A percentile compares a stretch with the other conserved stretches of the same genome.
These are phyloP conservation scores for barley (Hordeum vulgare) DNA, from an alignment of 176 grass and related monocot species.

Conservation along the genomic window DNA sequence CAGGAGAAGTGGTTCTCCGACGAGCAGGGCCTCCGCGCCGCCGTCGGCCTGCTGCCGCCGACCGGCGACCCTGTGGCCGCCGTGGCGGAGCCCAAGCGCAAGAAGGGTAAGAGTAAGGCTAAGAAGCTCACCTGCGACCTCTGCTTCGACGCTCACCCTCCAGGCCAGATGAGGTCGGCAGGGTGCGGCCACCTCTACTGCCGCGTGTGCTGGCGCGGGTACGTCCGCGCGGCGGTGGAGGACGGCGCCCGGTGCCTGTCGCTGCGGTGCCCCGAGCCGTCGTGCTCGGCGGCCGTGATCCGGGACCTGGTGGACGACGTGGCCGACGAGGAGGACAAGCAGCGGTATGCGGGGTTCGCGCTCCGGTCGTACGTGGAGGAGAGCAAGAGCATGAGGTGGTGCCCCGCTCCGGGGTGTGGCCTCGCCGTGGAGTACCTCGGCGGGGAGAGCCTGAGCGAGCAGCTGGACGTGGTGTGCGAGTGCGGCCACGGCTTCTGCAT, in stretches of 20 bases:
- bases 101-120: background rate
- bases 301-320: slow-evolving; percentile 20
- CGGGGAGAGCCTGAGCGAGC: background rate
- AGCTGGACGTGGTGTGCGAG: slow-evolving; percentile 23
- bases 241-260: slow-evolving; percentile 41
- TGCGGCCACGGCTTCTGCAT: slow-evolving; percentile 32
- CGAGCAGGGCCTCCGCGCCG: background rate
- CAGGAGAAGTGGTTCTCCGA: slow-evolving; percentile 29
- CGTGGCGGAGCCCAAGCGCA: background rate
- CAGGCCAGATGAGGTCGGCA: background rate
- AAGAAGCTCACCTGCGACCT: slow-evolving; percentile 19
- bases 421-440: background rate
- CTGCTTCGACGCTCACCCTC: background rate
- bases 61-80: background rate
- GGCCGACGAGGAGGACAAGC: background rate
- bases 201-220: slow-evolving; percentile 35
- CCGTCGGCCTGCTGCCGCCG: slow-evolving; percentile 5
- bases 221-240: slow-evolving; percentile 19
- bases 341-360: slow-evolving; percentile 14
- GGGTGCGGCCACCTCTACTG: slow-evolving; percentile 35
- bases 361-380: slow-evolving; percentile 48
- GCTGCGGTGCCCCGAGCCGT: slow-evolving; percentile 38
- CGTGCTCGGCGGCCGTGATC: slow-evolving; percentile 10
- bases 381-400: slow-evolving; percentile 36
- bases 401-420: slow-evolving; percentile 21